A percentile compares a stretch with the other conserved stretches of the same genome.
Evolutionary conservation across 345 rosid genomes (phyloP).

Genomic region (Noccaea bulbosa): DNA sequence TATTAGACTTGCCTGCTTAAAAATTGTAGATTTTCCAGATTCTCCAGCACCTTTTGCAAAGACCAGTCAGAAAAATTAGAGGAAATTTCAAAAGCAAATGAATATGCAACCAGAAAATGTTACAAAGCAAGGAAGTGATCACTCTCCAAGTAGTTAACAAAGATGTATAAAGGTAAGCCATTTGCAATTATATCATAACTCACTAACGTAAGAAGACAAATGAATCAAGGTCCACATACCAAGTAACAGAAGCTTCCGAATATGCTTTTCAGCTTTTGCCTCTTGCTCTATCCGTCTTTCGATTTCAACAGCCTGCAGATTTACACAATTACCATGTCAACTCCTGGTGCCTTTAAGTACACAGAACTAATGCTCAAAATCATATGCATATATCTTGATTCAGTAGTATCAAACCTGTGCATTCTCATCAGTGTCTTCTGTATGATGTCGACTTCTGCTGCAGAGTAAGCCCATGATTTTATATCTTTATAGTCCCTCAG

Average conservation of each 20-base stretch:
- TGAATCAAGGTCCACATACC: conserved; percentile 51
- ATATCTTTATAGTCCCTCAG: conserved; percentile 43
- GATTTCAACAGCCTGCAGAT: conserved; percentile 77
- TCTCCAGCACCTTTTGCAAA: conserved; percentile 87
- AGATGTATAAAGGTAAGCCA: not conserved
- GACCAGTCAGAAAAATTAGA: not conserved
- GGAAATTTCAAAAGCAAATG: not conserved
- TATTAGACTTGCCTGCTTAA: conserved; percentile 80
- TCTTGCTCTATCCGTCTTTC: conserved; percentile 97
- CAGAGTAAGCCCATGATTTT: conserved; percentile 84
- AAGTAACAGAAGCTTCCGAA: conserved; percentile 89
- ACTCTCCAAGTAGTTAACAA: too few species aligned
- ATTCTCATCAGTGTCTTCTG: conserved; percentile 78
- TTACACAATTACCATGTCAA: conserved; percentile 14
- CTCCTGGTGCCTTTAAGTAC: not conserved
- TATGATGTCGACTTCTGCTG: conserved; percentile 65
- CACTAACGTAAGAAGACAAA: not conserved
- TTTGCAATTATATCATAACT: conserved; percentile 1
- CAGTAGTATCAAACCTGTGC: conserved; percentile 56
- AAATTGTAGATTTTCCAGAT: conserved; percentile 97
- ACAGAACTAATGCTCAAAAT: not conserved
- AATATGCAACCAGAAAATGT: not conserved
- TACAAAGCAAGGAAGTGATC: not conserved
- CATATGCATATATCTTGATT: not conserved
- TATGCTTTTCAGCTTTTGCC: conserved; percentile 91